Base-by-base conservation (phyloP, 306 rosid species). In the Vicia sativa region DNA sequence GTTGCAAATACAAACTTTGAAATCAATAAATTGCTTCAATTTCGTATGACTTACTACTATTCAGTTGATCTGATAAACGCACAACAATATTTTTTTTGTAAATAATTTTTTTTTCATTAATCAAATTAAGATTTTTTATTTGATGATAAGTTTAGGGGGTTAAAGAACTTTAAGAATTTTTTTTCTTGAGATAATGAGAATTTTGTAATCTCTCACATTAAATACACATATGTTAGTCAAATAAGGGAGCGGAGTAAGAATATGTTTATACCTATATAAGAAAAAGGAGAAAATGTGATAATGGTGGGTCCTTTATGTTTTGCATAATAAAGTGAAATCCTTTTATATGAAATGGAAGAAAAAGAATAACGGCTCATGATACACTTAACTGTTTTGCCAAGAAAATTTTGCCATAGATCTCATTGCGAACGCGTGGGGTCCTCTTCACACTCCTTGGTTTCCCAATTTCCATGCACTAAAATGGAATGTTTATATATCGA, bases 391-490 rank as follows among this genome's bases (percentile, higher is more conserved):
- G 74, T 69, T 62, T 25, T 31, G 55, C 14, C 65, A 62, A 68
- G 76, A 41, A 62, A 50, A 48, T 58, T 19, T 45, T 58, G 80
- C 9, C 64, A 29, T 59, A 26, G 64, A 68, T 72, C 79, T 49
- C 68, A 76, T 56, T 83, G 71, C 56, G 70, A 80, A 65, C 86
- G 87, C 68, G 91, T 80, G 86, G 86, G 87, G 84, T 68, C 84
- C 80, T 74, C 66, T 64, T 75, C 80, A 71, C 69, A 65, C 77
- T 28, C 45, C 21, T 12, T 74, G 69, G 79, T 79, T 69, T 74
- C 73, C 73, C 39, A n/a, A 55, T 74, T n/a, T 44, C 62, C 75
- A 16, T 62, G 72, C 72, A 73, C 70, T 67, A 67, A 72, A 72
- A 29, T 42, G 42, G 39, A 60, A 66, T 77, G 72, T 64, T 53